Conservation (phyloP, 495 filamentous ascomycete species). For the Podospora pseudocomata region DNA sequence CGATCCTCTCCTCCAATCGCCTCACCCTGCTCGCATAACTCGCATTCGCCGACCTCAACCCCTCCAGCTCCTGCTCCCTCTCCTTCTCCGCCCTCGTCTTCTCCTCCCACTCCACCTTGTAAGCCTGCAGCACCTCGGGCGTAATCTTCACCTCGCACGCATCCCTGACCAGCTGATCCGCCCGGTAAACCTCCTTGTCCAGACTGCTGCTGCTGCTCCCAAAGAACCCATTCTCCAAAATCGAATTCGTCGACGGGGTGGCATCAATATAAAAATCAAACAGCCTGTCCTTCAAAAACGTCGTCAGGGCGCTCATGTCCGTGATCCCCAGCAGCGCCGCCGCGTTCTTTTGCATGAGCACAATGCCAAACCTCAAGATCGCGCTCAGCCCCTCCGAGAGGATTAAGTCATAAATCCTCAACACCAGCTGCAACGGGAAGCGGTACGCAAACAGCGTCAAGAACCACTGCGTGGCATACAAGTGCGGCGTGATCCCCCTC, state of each 20-base stretch:
- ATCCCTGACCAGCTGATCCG: slow-evolving; percentile 89
- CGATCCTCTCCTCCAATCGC: slow-evolving; percentile 77
- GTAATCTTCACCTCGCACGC: slow-evolving; percentile 88
- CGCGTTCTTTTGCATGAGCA: slow-evolving; percentile 92
- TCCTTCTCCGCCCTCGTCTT: slow-evolving; percentile 72
- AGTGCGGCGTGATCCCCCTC: slow-evolving; percentile 78
- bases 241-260: slow-evolving; percentile 76
- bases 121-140: slow-evolving; percentile 70
- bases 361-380: slow-evolving; percentile 89
- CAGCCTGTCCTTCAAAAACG: slow-evolving; percentile 85
- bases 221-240: slow-evolving; percentile 96
- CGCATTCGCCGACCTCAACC: slow-evolving; percentile 59
- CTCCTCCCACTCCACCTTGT: slow-evolving; percentile 89
- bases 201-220: slow-evolving; percentile 75
- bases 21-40: slow-evolving; percentile 68
- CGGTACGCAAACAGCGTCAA: slow-evolving; percentile 98
- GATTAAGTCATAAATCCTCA: slow-evolving; percentile 95
- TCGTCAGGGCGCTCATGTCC: slow-evolving; percentile 83
- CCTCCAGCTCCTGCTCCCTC: slow-evolving; percentile 77
- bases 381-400: slow-evolving; percentile 90
- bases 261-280: slow-evolving; percentile 98
- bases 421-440: slow-evolving; percentile 91
- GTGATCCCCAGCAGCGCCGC: slow-evolving; percentile 74
- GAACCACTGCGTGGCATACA: slow-evolving; percentile 99
- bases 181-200: slow-evolving; percentile 93